Base-by-base conservation (phyloP, 1,284 basidiomycete species). In the Austroboletus olivaceoglutinosus region DNA sequence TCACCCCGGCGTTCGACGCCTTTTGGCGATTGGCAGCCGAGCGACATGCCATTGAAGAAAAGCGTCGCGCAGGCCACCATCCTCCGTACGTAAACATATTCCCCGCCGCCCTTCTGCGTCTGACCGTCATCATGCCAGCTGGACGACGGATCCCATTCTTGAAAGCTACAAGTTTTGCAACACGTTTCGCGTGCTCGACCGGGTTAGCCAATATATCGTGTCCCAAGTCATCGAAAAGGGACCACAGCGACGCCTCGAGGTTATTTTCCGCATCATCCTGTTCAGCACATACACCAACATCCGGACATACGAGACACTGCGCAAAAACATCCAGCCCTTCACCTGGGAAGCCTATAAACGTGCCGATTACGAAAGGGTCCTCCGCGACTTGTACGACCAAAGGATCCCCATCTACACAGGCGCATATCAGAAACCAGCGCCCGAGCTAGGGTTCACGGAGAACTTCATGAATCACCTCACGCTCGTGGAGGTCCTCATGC, bases 381-480 rank as follows among this genome's bases (percentile, higher is more conserved):
- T 87, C 19, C 62, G 65, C 12, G 51, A 59, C 13, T 71, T 76
- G 18, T 70, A 71, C 47, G 53, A 67, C 22, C 55, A 51, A 12
- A 71, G 74, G 12, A 59, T 64, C 40, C 43, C 73, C 4, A 70
- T 87, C 19, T 86, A 85, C 57, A 85, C 83, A 0, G 75, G 75
- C n/a, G 75, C 84, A 12, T 87, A 81, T 67, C 78, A 82, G 61
- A 85, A 85, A 58, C 81, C 82, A 2, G 76, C 78, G 6, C 81
- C 82, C 12, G 67, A 72, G 43, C 70, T 80, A 38, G 76, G 72
- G 7, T 69, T 70, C 53, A 47, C 61, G 15, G 68, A 73, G 23
- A 72, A 75, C 52, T 73, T 76, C 60, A 70, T 73, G 70, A 80
- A 82, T 59, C 79, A 86, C 59, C 72, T 86, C 4, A 70, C 64